These are phyloP conservation scores for Chlamydomonas schloesseri DNA, from an alignment of 139 green algal species.

Conservation along the genomic window DNA sequence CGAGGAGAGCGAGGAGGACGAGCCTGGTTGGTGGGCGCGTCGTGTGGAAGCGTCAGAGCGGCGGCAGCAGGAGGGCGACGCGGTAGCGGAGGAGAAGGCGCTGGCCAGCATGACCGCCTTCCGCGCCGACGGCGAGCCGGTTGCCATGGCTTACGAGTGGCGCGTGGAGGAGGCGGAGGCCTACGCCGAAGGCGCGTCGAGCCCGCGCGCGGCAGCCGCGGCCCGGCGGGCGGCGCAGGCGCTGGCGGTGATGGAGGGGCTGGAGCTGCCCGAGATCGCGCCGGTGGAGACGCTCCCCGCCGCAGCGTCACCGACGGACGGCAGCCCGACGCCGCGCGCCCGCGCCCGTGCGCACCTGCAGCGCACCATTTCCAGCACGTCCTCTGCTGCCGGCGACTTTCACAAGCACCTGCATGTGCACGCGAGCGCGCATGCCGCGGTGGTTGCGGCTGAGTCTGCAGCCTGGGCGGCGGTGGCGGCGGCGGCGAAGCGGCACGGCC, in stretches of 20 bases:
- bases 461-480: neutral
- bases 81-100: neutral
- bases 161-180: neutral
- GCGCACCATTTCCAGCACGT: too few relatives aligned
- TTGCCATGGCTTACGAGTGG: conserved; percentile 37
- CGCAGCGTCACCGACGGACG: too few relatives aligned
- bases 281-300: too few relatives aligned
- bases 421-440: too few relatives aligned
- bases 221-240: neutral
- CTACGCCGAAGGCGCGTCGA: neutral
- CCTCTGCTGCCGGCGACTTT: too few relatives aligned
- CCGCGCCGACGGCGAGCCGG: conserved; percentile 26
- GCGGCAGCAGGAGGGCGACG: neutral
- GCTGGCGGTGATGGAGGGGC: neutral
- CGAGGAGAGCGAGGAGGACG: neutral
- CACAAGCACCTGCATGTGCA: too few relatives aligned
- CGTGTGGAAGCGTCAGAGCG: neutral
- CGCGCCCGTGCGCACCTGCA: too few relatives aligned
- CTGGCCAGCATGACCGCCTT: conserved; percentile 26
- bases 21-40: neutral
- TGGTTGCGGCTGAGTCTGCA: too few relatives aligned
- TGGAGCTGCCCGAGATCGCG: too few relatives aligned
- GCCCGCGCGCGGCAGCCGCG: neutral
- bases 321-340: too few relatives aligned
- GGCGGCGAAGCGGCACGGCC: neutral